Conservation (phyloP, 2,329 filamentous ascomycete genomes). For the Microcyclospora pomicola region DNA sequence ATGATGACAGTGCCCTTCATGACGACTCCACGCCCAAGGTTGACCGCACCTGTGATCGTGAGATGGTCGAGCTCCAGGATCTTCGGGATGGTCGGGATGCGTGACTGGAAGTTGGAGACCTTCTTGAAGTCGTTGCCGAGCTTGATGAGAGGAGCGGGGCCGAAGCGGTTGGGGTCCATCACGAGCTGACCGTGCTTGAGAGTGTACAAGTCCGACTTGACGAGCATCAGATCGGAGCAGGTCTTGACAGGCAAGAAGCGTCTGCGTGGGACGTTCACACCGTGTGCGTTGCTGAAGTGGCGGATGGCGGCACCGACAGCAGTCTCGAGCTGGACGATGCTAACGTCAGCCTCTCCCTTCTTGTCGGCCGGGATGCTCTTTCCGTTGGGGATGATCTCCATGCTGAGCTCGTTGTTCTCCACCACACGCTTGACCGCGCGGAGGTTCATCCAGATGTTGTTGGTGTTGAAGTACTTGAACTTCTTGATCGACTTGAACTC, state of each 20-base stretch:
- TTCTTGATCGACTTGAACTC: slow-evolving; percentile 99
- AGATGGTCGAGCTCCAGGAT: slow-evolving; percentile 88
- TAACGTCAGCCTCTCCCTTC: slow-evolving; percentile 98
- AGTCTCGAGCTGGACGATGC: slow-evolving; percentile 95
- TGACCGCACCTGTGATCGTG: slow-evolving; percentile 94
- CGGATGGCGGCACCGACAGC: slow-evolving; percentile 96
- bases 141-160: slow-evolving; percentile 95
- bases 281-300: slow-evolving; percentile 96
- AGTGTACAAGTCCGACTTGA: slow-evolving; percentile 98
- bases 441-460: slow-evolving; percentile 99
- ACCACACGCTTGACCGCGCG: slow-evolving; percentile 97
- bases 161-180: slow-evolving; percentile 93
- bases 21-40: slow-evolving; percentile 87
- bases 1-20: slow-evolving; percentile 99
- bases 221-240: slow-evolving; percentile 96
- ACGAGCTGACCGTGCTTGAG: slow-evolving; percentile 96
- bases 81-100: slow-evolving; percentile 76
- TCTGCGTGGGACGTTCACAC: slow-evolving; percentile 93
- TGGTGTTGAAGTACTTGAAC: slow-evolving; percentile 99
- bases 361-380: slow-evolving; percentile 98
- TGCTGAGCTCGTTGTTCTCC: slow-evolving; percentile 93
- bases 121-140: slow-evolving; percentile 99
- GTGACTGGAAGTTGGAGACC: slow-evolving; percentile 90
- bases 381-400: slow-evolving; percentile 99
- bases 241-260: slow-evolving; percentile 99